phyloP scores from a whole-genome alignment of 768 basidiomycete genomes.

The Collybiopsis luxurians region DNA sequence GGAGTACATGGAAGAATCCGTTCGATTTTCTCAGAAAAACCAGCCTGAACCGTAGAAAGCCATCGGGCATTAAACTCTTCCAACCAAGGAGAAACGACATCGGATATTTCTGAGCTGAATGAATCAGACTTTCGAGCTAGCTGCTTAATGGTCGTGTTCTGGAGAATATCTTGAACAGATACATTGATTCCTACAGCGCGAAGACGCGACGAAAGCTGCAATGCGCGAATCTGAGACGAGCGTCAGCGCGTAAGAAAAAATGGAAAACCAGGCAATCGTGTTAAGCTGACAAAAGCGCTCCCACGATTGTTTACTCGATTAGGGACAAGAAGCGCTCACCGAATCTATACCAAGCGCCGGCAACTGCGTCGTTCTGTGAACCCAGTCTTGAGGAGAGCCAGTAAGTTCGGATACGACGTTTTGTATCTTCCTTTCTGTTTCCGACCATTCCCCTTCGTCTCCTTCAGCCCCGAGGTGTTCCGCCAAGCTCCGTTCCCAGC shows the following conservation, averaged over 20 bases:
- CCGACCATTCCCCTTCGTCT: not conserved
- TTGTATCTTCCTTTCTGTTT: constrained; percentile 1
- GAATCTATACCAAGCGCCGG: constrained; percentile 9
- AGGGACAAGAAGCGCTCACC: not conserved
- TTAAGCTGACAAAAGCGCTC: not conserved
- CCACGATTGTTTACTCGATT: no score
- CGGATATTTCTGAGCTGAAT: not conserved
- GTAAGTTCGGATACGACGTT: constrained; percentile 1
- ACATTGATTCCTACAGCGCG: not conserved
- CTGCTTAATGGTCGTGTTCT: not conserved
- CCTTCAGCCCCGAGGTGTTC: not conserved
- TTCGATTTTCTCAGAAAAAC: not conserved
- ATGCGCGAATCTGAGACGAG: not conserved
- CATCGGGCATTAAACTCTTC: constrained; percentile 1
- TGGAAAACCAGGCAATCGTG: not conserved
- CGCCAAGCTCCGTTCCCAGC: not conserved
- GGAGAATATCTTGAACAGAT: constrained; percentile 5
- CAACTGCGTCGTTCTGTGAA: constrained; percentile 4
- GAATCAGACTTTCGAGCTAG: not conserved
- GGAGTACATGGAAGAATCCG: constrained; percentile 10
- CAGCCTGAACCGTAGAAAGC: not conserved
- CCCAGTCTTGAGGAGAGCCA: constrained; percentile 1
- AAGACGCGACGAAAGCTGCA: constrained; percentile 8
- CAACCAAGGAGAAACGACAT: not conserved
- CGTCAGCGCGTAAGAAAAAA: not conserved